phyloP scores from a whole-genome alignment of 306 rosid genomes.

The Inga oerstediana region DNA sequence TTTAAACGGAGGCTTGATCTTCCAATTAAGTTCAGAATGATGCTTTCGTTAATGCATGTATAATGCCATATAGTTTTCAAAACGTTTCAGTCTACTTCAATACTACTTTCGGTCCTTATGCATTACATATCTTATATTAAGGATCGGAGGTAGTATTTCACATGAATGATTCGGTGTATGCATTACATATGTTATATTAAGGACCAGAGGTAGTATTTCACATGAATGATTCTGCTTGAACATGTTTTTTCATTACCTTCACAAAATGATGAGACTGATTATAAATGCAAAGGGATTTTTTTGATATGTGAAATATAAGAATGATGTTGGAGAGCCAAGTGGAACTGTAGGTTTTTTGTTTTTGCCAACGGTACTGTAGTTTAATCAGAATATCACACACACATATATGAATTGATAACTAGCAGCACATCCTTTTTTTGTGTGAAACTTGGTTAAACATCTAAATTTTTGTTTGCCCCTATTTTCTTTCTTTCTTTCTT shows the following conservation, averaged over 20 bases:
- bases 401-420: too few species aligned
- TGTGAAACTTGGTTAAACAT: background rate
- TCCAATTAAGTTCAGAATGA: background rate
- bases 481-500: background rate
- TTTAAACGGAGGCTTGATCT: background rate
- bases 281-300: background rate
- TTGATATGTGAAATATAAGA: background rate
- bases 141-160: background rate
- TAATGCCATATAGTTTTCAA: background rate
- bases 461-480: background rate
- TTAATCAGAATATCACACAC: background rate
- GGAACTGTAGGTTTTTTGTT: background rate
- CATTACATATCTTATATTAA: too few species aligned
- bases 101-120: too few species aligned
- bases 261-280: background rate
- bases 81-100: conserved; percentile 9
- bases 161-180: background rate
- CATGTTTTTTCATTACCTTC: background rate
- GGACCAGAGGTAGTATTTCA: background rate
- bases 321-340: background rate
- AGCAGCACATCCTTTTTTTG: background rate
- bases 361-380: background rate
- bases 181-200: too few species aligned
- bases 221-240: background rate
- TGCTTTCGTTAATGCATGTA: background rate